These are phyloP conservation scores for Clavispora santaluciae DNA, from an alignment of 805 yeast genomes.

Conservation along the genomic window DNA sequence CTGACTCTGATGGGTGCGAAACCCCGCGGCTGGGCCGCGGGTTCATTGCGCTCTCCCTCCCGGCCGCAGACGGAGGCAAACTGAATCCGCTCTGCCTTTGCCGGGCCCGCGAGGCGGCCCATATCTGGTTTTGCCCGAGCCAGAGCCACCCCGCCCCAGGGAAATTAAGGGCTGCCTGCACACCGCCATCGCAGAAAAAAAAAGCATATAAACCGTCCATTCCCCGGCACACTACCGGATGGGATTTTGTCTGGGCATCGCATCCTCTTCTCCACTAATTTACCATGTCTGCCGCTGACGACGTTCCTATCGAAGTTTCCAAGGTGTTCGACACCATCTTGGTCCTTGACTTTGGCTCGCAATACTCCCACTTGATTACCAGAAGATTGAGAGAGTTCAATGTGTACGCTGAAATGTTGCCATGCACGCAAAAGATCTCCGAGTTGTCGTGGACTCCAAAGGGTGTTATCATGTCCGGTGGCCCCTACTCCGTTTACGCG, in stretches of 20 bases:
- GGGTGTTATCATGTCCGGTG: constrained; percentile 94
- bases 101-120: too few relatives aligned
- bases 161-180: too few relatives aligned
- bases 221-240: not conserved
- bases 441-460: constrained; percentile 93
- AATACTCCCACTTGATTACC: constrained; percentile 93
- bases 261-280: not conserved
- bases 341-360: constrained; percentile 97
- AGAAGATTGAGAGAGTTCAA: constrained; percentile 97
- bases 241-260: constrained; percentile 1
- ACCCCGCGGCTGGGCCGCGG: constrained; percentile 1
- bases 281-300: constrained; percentile 14
- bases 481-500: constrained; percentile 96
- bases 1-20: not conserved
- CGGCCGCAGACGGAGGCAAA: too few relatives aligned
- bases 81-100: too few relatives aligned
- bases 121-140: too few relatives aligned
- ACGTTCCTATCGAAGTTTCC: constrained; percentile 62
- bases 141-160: too few relatives aligned
- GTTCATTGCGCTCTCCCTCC: too few relatives aligned
- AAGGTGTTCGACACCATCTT: constrained; percentile 92
- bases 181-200: not conserved
- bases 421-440: constrained; percentile 95
- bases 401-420: constrained; percentile 98
- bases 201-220: not conserved